Percentiles rank a stretch among this genome's conserved stretches.
Evolutionary conservation across 495 filamentous ascomycete species (phyloP).

Genomic region (Corynascus novoguineensis): DNA sequence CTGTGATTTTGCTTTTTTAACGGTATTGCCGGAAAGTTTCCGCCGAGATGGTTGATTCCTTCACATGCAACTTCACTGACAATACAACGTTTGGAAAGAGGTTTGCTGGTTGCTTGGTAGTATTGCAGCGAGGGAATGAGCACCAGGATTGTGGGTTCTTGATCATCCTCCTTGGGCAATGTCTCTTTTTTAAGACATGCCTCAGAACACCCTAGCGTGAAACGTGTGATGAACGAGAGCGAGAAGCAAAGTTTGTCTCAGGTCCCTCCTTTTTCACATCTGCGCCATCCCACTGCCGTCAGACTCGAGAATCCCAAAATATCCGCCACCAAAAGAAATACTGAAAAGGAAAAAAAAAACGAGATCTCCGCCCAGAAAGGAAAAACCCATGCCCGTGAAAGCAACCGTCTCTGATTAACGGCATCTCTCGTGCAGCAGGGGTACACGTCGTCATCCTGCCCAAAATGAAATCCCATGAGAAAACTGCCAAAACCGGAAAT

Average conservation of each 20-base stretch:
- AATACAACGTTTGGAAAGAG: not conserved
- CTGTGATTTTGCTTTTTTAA: not conserved
- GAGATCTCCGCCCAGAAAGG: conserved; percentile 6
- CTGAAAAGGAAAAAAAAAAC: not conserved
- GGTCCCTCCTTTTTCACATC: not conserved
- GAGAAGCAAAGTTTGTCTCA: conserved; percentile 14
- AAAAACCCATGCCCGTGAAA: conserved; percentile 9
- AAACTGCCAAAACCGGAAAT: conserved; percentile 5
- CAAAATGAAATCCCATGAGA: not conserved
- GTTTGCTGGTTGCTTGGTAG: conserved; percentile 12
- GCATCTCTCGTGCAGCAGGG: conserved; percentile 5
- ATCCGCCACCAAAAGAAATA: conserved; percentile 5
- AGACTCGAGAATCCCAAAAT: not conserved
- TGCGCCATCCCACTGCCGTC: not conserved
- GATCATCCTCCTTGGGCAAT: not conserved
- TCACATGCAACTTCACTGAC: too few species aligned
- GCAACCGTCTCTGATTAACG: not conserved
- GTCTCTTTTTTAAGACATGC: not conserved
- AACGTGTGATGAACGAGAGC: conserved; percentile 12
- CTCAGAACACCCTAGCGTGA: conserved; percentile 3
- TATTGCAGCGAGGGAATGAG: conserved; percentile 18
- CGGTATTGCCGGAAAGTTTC: not conserved
- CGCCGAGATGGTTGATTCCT: not conserved
- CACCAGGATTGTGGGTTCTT: conserved; percentile 1
- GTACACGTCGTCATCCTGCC: not conserved